phyloP scores from a whole-genome alignment of 2,329 filamentous ascomycete genomes.

The Hypoxylon sp. region DNA sequence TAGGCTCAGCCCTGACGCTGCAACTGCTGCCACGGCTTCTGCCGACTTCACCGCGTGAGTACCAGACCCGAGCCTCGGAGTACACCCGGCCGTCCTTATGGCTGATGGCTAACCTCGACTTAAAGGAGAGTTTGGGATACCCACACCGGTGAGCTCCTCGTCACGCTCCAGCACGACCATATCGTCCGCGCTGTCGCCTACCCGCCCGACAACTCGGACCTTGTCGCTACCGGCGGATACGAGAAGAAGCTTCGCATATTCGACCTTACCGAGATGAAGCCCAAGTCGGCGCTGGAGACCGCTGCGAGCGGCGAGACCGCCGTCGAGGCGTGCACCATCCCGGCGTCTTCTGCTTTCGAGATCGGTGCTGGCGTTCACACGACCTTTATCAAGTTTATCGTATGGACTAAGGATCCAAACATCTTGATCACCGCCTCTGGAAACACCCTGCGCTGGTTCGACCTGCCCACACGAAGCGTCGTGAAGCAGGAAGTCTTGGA shows the following conservation, averaged over 20 bases:
- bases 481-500: constrained; percentile 82
- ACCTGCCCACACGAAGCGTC: constrained; percentile 77
- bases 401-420: constrained; percentile 90
- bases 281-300: constrained; percentile 46
- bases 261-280: constrained; percentile 73
- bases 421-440: constrained; percentile 91
- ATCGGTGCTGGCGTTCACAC: constrained; percentile 86
- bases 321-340: constrained; percentile 55
- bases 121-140: constrained; percentile 95
- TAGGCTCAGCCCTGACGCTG: constrained; percentile 85
- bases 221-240: constrained; percentile 90
- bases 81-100: neutral
- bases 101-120: constrained; percentile 42
- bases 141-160: constrained; percentile 87
- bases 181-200: constrained; percentile 96
- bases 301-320: constrained; percentile 41
- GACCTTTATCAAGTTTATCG: constrained; percentile 92
- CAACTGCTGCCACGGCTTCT: constrained; percentile 88
- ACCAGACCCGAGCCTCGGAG: neutral
- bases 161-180: constrained; percentile 89
- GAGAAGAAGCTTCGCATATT: constrained; percentile 98
- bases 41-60: constrained; percentile 93
- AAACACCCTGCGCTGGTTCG: constrained; percentile 93
- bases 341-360: constrained; percentile 76
- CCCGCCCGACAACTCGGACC: constrained; percentile 79